Conservation (phyloP, 495 filamentous ascomycete species). For the Neurospora sp. region DNA sequence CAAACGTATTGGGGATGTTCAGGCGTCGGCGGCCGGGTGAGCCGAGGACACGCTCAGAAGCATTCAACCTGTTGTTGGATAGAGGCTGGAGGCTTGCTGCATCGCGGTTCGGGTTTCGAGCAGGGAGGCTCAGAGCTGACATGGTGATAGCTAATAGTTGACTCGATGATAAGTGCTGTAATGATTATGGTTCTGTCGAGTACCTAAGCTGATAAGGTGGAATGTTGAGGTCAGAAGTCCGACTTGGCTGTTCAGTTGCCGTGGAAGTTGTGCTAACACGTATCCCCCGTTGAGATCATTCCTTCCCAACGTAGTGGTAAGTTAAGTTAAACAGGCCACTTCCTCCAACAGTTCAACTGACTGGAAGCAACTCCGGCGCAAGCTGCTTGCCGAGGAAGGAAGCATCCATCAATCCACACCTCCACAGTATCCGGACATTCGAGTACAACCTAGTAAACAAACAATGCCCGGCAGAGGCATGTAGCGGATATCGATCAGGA, state of each 20-base stretch:
- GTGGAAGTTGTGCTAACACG: neutral
- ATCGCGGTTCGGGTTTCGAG: neutral
- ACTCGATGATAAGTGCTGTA: neutral
- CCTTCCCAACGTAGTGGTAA: neutral
- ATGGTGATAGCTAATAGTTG: neutral
- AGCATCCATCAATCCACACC: neutral
- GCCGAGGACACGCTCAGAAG: neutral
- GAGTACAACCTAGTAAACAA: neutral
- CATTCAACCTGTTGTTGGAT: neutral
- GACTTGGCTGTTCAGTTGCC: neutral
- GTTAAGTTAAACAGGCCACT: no score
- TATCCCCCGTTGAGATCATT: neutral
- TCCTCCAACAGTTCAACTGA: no score
- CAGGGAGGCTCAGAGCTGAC: neutral
- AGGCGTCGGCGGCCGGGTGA: constrained; percentile 9
- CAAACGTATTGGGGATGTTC: constrained; percentile 18
- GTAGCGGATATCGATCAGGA: neutral
- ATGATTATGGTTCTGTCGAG: neutral
- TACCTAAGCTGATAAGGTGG: neutral
- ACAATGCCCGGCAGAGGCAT: neutral
- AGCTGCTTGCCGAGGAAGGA: neutral
- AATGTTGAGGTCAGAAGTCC: neutral
- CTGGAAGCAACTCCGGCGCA: neutral
- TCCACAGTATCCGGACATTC: neutral
- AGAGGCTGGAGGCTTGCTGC: neutral